Conservation (phyloP, 768 basidiomycete genomes). For the Boletus insuetus region DNA sequence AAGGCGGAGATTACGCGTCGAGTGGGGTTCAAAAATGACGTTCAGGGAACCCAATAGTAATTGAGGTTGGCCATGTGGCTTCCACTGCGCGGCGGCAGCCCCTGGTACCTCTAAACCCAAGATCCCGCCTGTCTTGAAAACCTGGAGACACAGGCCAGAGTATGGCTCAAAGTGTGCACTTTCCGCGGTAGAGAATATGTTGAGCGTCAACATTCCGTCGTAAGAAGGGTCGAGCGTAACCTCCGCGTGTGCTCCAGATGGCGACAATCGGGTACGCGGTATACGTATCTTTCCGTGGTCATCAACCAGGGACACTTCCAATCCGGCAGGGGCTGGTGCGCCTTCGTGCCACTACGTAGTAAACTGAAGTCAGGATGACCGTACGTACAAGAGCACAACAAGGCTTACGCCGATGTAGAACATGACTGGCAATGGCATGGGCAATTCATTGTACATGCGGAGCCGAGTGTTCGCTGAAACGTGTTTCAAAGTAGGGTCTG, state of each 20-base stretch:
- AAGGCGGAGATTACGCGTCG: conserved; percentile 10
- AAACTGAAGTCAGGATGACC: background rate
- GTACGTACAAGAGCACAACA: background rate
- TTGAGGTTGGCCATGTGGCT: background rate
- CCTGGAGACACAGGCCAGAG: conserved; percentile 7
- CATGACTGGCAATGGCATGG: background rate
- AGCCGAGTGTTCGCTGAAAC: conserved; percentile 7
- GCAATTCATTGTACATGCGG: background rate
- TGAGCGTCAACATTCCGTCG: conserved; percentile 3
- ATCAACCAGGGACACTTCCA: conserved; percentile 7
- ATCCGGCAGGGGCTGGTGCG: background rate
- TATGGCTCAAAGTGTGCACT: conserved; percentile 2
- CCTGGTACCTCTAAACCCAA: no score
- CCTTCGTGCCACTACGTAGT: conserved; percentile 2
- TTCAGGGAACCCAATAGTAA: conserved; percentile 13
- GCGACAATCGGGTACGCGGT: background rate
- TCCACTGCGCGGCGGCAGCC: no score
- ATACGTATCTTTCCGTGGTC: background rate
- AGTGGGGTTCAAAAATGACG: conserved; percentile 7
- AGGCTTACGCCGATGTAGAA: conserved; percentile 2
- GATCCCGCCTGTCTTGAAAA: background rate
- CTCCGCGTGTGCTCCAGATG: background rate
- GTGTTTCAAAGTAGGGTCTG: conserved; percentile 8
- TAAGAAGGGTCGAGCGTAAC: background rate
- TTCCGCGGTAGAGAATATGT: background rate